Evolutionary conservation across 1,139 yeast species (phyloP).

Genomic region (Pneumocystis murina): DNA sequence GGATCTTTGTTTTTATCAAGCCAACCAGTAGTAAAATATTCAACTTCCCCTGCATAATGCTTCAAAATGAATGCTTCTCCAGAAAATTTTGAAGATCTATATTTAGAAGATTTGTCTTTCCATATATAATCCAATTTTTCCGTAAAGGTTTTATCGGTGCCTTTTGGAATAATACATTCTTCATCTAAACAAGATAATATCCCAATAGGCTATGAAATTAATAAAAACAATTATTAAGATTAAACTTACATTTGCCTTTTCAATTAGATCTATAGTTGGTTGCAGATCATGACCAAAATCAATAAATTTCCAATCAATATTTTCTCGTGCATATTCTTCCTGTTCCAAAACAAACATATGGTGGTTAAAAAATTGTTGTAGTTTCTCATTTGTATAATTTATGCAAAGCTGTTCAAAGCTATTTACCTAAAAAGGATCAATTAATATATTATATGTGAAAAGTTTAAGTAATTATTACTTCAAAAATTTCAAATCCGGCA

Average conservation of each 20-base stretch:
- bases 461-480: conserved; percentile 18
- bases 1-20: conserved; percentile 91
- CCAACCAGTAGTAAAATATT: conserved; percentile 86
- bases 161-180: conserved; percentile 88
- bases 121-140: conserved; percentile 60
- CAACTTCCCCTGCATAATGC: conserved; percentile 93
- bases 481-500: conserved; percentile 94
- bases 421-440: conserved; percentile 31
- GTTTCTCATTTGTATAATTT: conserved; percentile 87
- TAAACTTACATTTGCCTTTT: conserved; percentile 31
- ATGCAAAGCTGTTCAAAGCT: conserved; percentile 95
- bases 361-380: conserved; percentile 94
- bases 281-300: conserved; percentile 96
- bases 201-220: conserved; percentile 46
- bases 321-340: conserved; percentile 83
- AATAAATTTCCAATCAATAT: conserved; percentile 89
- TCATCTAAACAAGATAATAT: conserved; percentile 82
- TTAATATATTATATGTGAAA: not conserved
- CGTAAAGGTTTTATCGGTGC: conserved; percentile 68
- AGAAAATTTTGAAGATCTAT: conserved; percentile 46
- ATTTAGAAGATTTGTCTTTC: conserved; percentile 44
- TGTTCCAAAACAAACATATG: conserved; percentile 95
- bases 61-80: conserved; percentile 50
- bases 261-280: conserved; percentile 86
- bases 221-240: not conserved